Base-by-base conservation (phyloP, 1,139 yeast species). In the Trichomonascaceae sp. region DNA sequence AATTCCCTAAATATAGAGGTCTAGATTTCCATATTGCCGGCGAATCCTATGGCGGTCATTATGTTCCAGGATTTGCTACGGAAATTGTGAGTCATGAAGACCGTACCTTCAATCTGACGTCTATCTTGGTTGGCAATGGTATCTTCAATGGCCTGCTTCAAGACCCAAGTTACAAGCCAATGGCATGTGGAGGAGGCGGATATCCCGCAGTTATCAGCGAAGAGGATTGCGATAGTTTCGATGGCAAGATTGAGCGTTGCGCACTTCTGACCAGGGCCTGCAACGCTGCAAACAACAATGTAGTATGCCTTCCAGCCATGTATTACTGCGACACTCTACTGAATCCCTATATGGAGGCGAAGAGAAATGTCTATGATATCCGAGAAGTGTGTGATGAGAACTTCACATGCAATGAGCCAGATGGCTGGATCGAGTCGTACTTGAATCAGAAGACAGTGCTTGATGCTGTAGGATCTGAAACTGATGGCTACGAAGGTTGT, bases 111-210 rank as follows among this genome's bases (percentile, higher is more conserved):
- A 82, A 90, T 70, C 79, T 93, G 68, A 79, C 91, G 24, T 88
- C 97, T 6, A 89, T 93, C 46, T 74, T 93, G 72, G 91, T 93
- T 67, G 99, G 99, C 68, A 93, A 93, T 69, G 99, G 99, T 56
- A 81, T 93, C 67, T 90, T 97, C 53, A 98, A 93, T 72, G 91
- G 96, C 15, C 80, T 88, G 70, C 82, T 83, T 59, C 99, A 93
- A 75, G 87, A 86, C 71, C 86, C 85, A 63, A 83, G 83, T 71
- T 93, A 89, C 73, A 87, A 87, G 74, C 96, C 95, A 70, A 93
- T 93, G 99, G 98, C 97, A 10, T 93, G 99, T 73, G 96, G 97
- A 61, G 77, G 82, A 65, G 96, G 96, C 66, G 98, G 96, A 49
- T 87, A 84, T 62, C 85, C 87, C 44, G 77, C 95, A 9, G 95